phyloP scores from a whole-genome alignment of 2,329 filamentous ascomycete genomes.

The Aschersonia sp. region DNA sequence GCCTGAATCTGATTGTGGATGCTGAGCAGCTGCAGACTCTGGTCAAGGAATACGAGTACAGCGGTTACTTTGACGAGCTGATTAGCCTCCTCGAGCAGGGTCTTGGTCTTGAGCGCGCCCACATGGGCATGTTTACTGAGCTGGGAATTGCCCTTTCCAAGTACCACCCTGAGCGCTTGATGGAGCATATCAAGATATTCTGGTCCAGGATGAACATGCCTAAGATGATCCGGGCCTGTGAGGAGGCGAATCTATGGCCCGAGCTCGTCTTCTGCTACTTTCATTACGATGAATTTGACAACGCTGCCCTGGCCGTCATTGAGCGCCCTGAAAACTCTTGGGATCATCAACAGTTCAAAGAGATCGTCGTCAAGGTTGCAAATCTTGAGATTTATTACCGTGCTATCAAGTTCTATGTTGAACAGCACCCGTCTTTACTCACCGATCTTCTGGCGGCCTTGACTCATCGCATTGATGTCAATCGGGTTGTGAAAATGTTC shows the following conservation, averaged over 20 bases:
- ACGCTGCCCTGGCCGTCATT: slow-evolving; percentile 93
- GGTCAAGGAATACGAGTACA: slow-evolving; percentile 90
- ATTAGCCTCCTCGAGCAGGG: slow-evolving; percentile 90
- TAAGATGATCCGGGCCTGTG: slow-evolving; percentile 85
- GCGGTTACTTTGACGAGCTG: slow-evolving; percentile 97
- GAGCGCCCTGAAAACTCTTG: slow-evolving; percentile 93
- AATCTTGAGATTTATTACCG: slow-evolving; percentile 99
- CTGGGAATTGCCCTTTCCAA: slow-evolving; percentile 84
- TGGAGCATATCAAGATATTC: slow-evolving; percentile 98
- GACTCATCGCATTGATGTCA: slow-evolving; percentile 90
- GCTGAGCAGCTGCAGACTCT: slow-evolving; percentile 87
- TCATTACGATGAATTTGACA: slow-evolving; percentile 97
- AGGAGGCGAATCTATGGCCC: slow-evolving; percentile 92
- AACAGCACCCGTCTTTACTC: slow-evolving; percentile 87
- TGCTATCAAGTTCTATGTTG: slow-evolving; percentile 89
- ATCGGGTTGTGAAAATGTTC: slow-evolving; percentile 98
- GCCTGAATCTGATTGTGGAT: slow-evolving; percentile 94
- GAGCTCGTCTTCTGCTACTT: slow-evolving; percentile 96
- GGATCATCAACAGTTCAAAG: slow-evolving; percentile 99
- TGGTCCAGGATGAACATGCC: slow-evolving; percentile 97
- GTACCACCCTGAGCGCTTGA: slow-evolving; percentile 88
- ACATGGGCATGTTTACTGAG: slow-evolving; percentile 96
- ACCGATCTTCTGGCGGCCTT: slow-evolving; percentile 90
- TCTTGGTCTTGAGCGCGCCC: slow-evolving; percentile 76
- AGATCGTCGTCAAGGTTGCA: slow-evolving; percentile 92